These are phyloP conservation scores for Trichothecium sympodiale DNA, from an alignment of 2,329 filamentous ascomycete genomes.

Conservation along the genomic window DNA sequence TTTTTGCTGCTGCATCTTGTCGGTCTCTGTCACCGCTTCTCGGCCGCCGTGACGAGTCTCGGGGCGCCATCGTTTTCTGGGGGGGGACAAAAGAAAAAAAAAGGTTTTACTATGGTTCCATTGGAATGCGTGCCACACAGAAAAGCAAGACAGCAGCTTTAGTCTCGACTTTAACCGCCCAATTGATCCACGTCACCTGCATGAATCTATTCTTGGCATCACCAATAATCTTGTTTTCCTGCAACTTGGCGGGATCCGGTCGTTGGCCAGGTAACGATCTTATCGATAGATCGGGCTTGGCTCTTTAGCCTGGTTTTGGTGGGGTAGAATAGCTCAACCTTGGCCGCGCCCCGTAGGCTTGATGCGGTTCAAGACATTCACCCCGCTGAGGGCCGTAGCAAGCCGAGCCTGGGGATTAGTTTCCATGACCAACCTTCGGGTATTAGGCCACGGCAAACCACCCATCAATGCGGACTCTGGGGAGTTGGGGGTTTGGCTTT, in stretches of 20 bases:
- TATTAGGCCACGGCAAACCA: neutral
- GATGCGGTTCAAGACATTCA: slow-evolving; percentile 1
- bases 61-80: slow-evolving; percentile 19
- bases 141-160: slow-evolving; percentile 1
- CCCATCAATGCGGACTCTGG: neutral
- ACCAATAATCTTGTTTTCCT: neutral
- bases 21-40: slow-evolving; percentile 16
- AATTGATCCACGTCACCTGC: neutral
- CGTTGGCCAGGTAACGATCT: slow-evolving; percentile 33
- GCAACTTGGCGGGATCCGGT: slow-evolving; percentile 6
- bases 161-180: neutral
- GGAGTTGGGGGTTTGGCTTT: neutral
- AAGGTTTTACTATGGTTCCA: slow-evolving; percentile 3
- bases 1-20: slow-evolving; percentile 17
- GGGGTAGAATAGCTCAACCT: too few species aligned
- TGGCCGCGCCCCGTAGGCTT: neutral
- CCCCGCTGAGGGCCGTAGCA: slow-evolving; percentile 24
- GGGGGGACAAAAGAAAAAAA: neutral
- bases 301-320: too few species aligned
- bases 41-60: slow-evolving; percentile 20
- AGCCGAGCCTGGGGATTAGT: slow-evolving; percentile 18
- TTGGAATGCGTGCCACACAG: slow-evolving; percentile 12
- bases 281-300: slow-evolving; percentile 9
- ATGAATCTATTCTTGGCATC: slow-evolving; percentile 1
- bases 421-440: slow-evolving; percentile 2